Conservation (phyloP, 805 yeast species). For the Cyberlindnera euphorbiae region DNA sequence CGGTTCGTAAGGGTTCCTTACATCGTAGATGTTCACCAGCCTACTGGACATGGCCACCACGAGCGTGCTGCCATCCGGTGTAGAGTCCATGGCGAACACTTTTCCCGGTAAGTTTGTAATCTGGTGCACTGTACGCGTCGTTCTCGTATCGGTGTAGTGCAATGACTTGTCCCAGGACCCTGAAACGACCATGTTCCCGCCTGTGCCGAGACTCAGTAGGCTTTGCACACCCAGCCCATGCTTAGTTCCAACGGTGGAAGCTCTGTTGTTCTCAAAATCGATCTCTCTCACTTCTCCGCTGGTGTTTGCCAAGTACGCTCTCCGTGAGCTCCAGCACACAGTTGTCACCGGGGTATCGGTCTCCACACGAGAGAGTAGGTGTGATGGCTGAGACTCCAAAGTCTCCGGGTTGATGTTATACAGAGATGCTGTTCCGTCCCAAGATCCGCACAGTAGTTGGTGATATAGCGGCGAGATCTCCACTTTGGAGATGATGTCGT, state of each 20-base stretch:
- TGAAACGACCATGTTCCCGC: conserved; percentile 34
- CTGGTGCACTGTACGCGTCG: conserved; percentile 5
- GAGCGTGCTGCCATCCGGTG: conserved; percentile 31
- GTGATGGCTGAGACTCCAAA: too few species aligned
- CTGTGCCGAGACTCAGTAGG: conserved; percentile 19
- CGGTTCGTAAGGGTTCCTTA: conserved; percentile 41
- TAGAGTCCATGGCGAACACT: conserved; percentile 58
- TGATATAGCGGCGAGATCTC: conserved; percentile 32
- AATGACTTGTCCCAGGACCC: conserved; percentile 55
- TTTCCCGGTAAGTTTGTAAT: conserved; percentile 37
- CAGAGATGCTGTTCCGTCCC: conserved; percentile 50
- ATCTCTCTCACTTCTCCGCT: conserved; percentile 50
- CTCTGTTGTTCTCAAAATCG: conserved; percentile 43
- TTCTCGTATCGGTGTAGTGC: conserved; percentile 12
- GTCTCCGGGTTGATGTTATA: conserved; percentile 32
- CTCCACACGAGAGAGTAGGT: conserved; percentile 23
- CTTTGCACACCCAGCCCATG: conserved; percentile 40
- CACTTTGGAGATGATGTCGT: conserved; percentile 40
- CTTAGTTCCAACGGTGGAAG: conserved; percentile 22
- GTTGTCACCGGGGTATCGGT: conserved; percentile 18
- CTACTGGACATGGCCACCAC: conserved; percentile 54
- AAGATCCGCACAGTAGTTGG: conserved; percentile 47
- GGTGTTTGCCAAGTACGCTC: conserved; percentile 43
- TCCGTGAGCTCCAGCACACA: conserved; percentile 21
- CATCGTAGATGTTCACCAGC: conserved; percentile 52